Conservation (phyloP, 441 rosid species). For the Theobroma grandiflorum region DNA sequence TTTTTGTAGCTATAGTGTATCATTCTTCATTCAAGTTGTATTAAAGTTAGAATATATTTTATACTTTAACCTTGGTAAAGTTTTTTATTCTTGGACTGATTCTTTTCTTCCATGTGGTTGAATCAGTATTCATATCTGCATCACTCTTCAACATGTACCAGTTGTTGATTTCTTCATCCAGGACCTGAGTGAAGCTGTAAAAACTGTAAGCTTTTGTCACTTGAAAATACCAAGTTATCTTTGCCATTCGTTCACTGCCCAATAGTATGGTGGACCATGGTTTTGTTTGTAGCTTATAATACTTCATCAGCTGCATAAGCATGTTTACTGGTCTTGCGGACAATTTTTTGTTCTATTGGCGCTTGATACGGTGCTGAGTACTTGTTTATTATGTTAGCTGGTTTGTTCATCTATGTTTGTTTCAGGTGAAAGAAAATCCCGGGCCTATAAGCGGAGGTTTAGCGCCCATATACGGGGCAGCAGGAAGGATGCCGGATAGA, state of each 20-base stretch:
- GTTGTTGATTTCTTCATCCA: constrained; percentile 63
- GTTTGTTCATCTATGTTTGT: background rate
- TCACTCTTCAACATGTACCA: constrained; percentile 90
- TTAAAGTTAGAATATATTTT: background rate
- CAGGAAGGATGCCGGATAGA: constrained; percentile 88
- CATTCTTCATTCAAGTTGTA: background rate
- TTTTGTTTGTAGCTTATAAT: background rate
- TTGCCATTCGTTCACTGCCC: background rate
- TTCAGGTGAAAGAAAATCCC: constrained; percentile 82
- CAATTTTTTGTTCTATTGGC: background rate
- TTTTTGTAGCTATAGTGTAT: background rate
- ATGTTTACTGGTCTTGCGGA: background rate
- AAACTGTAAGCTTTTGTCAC: constrained; percentile 60
- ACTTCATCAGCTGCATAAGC: background rate
- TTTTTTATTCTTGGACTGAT: constrained; percentile 23
- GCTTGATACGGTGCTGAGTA: background rate
- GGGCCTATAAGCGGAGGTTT: constrained; percentile 87
- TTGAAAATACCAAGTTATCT: constrained; percentile 14
- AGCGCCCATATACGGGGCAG: constrained; percentile 98
- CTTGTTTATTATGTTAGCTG: background rate
- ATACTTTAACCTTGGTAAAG: constrained; percentile 1
- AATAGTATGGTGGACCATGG: background rate
- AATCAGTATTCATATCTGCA: constrained; percentile 86
- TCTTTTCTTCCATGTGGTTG: constrained; percentile 31
- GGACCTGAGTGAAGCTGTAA: constrained; percentile 79